Evolutionary conservation across 2,329 filamentous ascomycete species (phyloP).

Genomic region (Phoma sp.): DNA sequence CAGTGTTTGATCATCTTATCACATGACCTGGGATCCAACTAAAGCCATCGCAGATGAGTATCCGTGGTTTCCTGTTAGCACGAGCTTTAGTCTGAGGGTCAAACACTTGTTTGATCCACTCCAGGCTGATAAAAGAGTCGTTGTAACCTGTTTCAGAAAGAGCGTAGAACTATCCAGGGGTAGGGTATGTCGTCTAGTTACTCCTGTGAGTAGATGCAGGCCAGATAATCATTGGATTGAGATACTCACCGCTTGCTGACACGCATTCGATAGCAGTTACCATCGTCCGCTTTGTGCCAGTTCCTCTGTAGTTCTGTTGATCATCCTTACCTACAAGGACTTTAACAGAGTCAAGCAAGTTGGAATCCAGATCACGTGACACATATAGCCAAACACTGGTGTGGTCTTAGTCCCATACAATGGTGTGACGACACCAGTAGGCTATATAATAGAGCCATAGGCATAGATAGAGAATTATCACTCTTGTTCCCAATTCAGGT

Average conservation of each 20-base stretch:
- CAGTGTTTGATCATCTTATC: neutral
- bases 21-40: too few species aligned
- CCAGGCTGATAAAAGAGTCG: constrained; percentile 45
- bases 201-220: constrained; percentile 19
- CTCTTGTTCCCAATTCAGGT: too few species aligned
- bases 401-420: too few species aligned
- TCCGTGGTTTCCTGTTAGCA: constrained; percentile 40
- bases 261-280: constrained; percentile 24
- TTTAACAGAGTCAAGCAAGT: constrained; percentile 23
- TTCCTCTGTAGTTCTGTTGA: constrained; percentile 18
- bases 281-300: constrained; percentile 22
- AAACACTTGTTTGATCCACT: constrained; percentile 48
- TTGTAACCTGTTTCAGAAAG: constrained; percentile 28
- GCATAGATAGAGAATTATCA: too few species aligned
- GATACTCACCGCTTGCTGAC: constrained; percentile 19
- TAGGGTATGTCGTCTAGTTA: constrained; percentile 12
- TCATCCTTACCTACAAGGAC: constrained; percentile 29
- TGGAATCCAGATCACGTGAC: too few species aligned
- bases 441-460: too few species aligned
- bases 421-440: too few species aligned
- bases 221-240: constrained; percentile 25
- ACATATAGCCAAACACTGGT: too few species aligned
- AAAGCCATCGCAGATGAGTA: constrained; percentile 49
- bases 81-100: constrained; percentile 42
- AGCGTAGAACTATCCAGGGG: constrained; percentile 26